Evolutionary conservation across 1,139 yeast species (phyloP), one percentile per base, ranked within the genome.

Genomic region (Diutina ranongensis): DNA sequence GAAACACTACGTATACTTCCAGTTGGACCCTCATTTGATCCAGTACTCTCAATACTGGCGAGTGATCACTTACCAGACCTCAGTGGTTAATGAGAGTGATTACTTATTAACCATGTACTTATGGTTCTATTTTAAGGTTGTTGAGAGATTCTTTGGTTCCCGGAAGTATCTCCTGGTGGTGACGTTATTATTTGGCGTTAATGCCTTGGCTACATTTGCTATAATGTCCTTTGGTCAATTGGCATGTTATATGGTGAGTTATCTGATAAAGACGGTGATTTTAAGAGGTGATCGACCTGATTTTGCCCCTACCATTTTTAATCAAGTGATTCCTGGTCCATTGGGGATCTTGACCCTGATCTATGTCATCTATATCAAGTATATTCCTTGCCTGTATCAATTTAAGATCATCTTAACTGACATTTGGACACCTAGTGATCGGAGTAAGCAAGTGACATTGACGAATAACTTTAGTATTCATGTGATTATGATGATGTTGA

Each of bases 11-110:
- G 76, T 78, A 51, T 62, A 64, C 35, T 63, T 80, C 38, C 63
- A 76, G 20, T 68, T 80, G 42, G 75, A 71, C 45, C 92, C 92
- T 3, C 78, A 75, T 53, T 66, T 84, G 16, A 54, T 69, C 12
- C 67, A 71, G 48, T 83, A 84, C 68, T 54, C 62, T 44, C 94
- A 84, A 54, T 80, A 74, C 60, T 83, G 92, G 88, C 64, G 94
- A 45, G 53, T 82, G 13, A 45, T 71, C 4, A 60, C 77, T 2
- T 74, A 70, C 56, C 92, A 80, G 56, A 46, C 75, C 21, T 65
- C 77, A 3, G 83, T 74, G 49, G 64, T 74, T 44, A 82, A 80
- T 55, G 88, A 83, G 58, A 75, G 85, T 2, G 87, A 83, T 55
- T 80, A 76, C 46, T 56, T 83, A 18, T 52, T 83, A 19, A 65